These are phyloP conservation scores for Alternaria ventricosa DNA, from an alignment of 2,329 filamentous ascomycete genomes.

Conservation along the genomic window DNA sequence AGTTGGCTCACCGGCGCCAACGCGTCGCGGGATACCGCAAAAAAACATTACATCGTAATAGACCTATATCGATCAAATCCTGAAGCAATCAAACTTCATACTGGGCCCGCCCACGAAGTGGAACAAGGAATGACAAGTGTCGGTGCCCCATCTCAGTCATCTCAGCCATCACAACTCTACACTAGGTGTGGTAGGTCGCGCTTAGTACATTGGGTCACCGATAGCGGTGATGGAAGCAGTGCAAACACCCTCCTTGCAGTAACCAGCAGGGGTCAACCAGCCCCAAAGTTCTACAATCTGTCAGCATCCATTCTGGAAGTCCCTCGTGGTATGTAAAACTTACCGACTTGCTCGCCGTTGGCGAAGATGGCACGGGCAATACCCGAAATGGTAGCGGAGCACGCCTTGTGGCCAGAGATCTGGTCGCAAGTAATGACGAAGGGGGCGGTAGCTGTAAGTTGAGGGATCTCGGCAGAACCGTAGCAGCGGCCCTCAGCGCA, in stretches of 20 bases:
- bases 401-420: background rate
- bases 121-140: background rate
- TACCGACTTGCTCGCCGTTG: slow-evolving; percentile 8
- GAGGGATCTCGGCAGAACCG: background rate
- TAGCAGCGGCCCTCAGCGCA: slow-evolving; percentile 7
- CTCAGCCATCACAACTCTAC: background rate
- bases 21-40: background rate
- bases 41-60: background rate
- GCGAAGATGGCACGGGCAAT: slow-evolving; percentile 3
- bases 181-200: background rate
- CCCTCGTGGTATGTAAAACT: background rate
- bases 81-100: background rate
- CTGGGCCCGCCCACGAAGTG: background rate
- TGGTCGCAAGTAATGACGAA: slow-evolving; percentile 10
- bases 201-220: slow-evolving; percentile 12
- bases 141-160: background rate
- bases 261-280: slow-evolving; percentile 8
- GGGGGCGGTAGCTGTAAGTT: slow-evolving; percentile 4
- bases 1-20: background rate
- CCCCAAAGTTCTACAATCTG: slow-evolving; percentile 2
- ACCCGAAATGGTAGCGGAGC: slow-evolving; percentile 7
- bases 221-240: slow-evolving; percentile 3
- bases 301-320: background rate
- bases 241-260: slow-evolving; percentile 8
- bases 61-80: background rate